Percentiles rank a stretch among this genome's conserved stretches.
Conservation (phyloP, 306 rosid species). For the Malus sylvestris region DNA sequence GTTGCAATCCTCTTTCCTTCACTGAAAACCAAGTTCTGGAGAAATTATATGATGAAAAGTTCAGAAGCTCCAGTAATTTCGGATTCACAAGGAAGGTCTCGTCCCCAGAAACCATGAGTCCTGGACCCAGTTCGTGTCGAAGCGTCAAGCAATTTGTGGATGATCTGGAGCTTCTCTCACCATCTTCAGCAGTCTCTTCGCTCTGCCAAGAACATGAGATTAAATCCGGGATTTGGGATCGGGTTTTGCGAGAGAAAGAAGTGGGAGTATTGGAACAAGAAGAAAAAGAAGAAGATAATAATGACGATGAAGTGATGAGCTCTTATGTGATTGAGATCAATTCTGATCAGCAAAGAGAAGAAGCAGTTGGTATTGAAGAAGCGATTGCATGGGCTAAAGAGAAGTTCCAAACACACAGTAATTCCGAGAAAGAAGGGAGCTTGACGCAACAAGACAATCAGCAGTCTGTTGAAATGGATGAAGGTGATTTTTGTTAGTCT, state of each 20-base stretch:
- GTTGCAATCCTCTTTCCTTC: conserved; percentile 21
- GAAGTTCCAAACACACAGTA: conserved; percentile 47
- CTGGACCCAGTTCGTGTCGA: conserved; percentile 49
- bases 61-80: conserved; percentile 35
- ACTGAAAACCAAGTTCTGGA: conserved; percentile 38
- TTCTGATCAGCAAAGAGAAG: conserved; percentile 38
- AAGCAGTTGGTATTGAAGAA: conserved; percentile 57
- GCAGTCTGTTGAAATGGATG: conserved; percentile 41
- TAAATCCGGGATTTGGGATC: conserved; percentile 34
- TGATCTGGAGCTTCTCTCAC: conserved; percentile 59
- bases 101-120: conserved; percentile 64
- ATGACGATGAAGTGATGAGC: conserved; percentile 59
- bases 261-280: conserved; percentile 1
- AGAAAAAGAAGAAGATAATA: conserved; percentile 1
- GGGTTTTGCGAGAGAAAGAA: conserved; percentile 28
- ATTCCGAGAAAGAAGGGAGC: conserved; percentile 46
- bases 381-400: conserved; percentile 98
- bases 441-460: conserved; percentile 30
- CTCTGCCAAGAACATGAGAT: conserved; percentile 51
- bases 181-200: conserved; percentile 63
- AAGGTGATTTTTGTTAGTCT: conserved; percentile 15
- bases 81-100: conserved; percentile 55
- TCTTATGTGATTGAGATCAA: conserved; percentile 85
- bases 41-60: conserved; percentile 31
- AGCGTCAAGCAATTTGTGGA: conserved; percentile 46